Evolutionary conservation across 2,329 filamentous ascomycete genomes (phyloP).

Genomic region (Apiospora sp.): DNA sequence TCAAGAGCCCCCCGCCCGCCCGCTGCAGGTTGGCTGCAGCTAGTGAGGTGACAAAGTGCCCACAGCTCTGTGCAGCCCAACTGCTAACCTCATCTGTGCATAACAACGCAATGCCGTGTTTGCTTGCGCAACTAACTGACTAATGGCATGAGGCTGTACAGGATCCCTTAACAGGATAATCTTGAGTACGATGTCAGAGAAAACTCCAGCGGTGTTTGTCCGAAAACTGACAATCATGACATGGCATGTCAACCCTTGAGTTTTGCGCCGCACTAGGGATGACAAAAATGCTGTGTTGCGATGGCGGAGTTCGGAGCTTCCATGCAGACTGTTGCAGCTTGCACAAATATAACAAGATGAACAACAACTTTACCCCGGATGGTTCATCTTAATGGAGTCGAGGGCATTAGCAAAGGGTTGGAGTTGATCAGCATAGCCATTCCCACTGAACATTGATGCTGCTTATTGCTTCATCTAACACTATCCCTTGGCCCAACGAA

Average conservation of each 20-base stretch:
- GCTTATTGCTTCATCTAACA: not conserved
- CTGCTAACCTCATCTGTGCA: not conserved
- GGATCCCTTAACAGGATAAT: not conserved
- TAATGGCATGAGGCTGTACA: not conserved
- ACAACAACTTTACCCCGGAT: not conserved
- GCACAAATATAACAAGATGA: not conserved
- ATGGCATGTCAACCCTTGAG: not conserved
- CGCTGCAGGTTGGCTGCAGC: not conserved
- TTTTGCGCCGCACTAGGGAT: not conserved
- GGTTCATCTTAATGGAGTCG: not conserved
- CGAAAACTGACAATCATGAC: not conserved
- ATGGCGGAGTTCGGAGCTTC: conserved; percentile 3
- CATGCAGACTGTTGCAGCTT: not conserved
- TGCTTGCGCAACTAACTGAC: not conserved
- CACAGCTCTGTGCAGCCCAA: not conserved
- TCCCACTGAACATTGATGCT: not conserved
- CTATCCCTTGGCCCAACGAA: not conserved
- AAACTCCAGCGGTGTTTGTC: not conserved
- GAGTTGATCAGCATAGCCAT: not conserved
- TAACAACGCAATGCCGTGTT: not conserved
- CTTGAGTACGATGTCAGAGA: not conserved
- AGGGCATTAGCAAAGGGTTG: not conserved
- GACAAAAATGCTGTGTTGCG: not conserved
- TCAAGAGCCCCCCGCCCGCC: not conserved
- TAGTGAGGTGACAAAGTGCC: not conserved